Conservation (phyloP, 768 basidiomycete genomes). For the Rhodotorula toruloides region DNA sequence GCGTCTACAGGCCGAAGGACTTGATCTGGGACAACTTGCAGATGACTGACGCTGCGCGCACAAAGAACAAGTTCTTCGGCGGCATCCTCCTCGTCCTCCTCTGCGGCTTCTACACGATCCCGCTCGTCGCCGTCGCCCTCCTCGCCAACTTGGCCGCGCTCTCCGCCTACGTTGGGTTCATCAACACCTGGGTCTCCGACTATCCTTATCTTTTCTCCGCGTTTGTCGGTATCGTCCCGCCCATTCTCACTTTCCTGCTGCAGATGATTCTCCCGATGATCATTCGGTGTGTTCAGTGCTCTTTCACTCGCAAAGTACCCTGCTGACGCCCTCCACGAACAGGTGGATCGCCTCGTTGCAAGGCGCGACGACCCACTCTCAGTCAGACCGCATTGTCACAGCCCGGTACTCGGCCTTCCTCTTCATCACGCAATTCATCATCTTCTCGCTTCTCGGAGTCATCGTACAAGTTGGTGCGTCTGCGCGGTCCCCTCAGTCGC, state of each 20-base stretch:
- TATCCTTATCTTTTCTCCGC: constrained; percentile 70
- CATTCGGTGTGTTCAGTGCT: constrained; percentile 61
- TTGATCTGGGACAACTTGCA: constrained; percentile 87
- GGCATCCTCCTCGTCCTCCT: constrained; percentile 69
- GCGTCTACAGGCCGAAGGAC: constrained; percentile 21
- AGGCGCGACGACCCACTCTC: constrained; percentile 40
- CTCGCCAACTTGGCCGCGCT: constrained; percentile 72
- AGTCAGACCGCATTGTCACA: constrained; percentile 73
- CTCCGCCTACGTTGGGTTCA: constrained; percentile 61
- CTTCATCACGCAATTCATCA: constrained; percentile 79
- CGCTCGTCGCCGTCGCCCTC: constrained; percentile 80
- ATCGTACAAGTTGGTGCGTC: constrained; percentile 32
- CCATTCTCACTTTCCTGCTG: constrained; percentile 78
- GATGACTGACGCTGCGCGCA: constrained; percentile 61
- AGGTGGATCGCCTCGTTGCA: constrained; percentile 37
- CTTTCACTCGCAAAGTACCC: constrained; percentile 48
- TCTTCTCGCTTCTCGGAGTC: constrained; percentile 59
- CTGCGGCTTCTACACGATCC: constrained; percentile 92
- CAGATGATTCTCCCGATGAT: constrained; percentile 70
- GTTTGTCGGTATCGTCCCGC: constrained; percentile 83
- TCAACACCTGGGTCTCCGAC: constrained; percentile 62
- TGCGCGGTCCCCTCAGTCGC: not conserved
- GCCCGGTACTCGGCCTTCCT: constrained; percentile 91
- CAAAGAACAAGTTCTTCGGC: constrained; percentile 67
- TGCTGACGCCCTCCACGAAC: not conserved